Evolutionary conservation across 768 basidiomycete species (phyloP), one percentile per base, ranked within the genome.

Genomic region (Coprinopsis sp.): DNA sequence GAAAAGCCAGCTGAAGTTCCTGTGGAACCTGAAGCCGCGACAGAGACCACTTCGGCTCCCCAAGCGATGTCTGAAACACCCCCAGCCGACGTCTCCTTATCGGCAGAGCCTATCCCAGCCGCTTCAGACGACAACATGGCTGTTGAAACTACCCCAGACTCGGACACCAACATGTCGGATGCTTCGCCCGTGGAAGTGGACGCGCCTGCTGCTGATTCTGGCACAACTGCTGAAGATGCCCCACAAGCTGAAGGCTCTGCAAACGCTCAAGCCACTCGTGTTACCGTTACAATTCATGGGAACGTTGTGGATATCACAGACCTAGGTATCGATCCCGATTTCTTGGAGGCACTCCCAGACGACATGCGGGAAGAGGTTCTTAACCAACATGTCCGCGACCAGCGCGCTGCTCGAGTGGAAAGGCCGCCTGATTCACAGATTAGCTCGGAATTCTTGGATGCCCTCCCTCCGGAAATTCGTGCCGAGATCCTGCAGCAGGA

Each of bases 321-420:
- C 57, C 95, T 93, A 29, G 96, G 96, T 4, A 97, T 99, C 59
- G 96, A 99, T 62, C 91, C 94, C 2, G 93, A 91, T 4, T 99
- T 99, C 77, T 71, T 99, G 47, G 93, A 97, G 67, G 96, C 96
- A 21, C 69, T 99, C 7, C 96, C 96, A 0, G 96, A 99, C 60
- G 95, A 98, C 54, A 98, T 99, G 87, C 82, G 96, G 41, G 95
- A 96, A 61, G 96, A 99, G 60, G 92, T 99, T 28, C 75, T 99
- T 44, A 93, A 94, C 57, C 96, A 99, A 59, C 95, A 99, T 59
- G 83, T 97, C 55, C 84, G 93, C 7, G 96, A 98, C 56, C 90
- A 85, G 50, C 83, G 86, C 31, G 82, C 88, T 10, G 82, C 91
- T 3, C 74, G 82, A 58, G 70, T 83, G 46, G 86, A 86, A 61